Evolutionary conservation across 108 stramenopile genomes (phyloP).

Genomic region (Skeletonema costatum): DNA sequence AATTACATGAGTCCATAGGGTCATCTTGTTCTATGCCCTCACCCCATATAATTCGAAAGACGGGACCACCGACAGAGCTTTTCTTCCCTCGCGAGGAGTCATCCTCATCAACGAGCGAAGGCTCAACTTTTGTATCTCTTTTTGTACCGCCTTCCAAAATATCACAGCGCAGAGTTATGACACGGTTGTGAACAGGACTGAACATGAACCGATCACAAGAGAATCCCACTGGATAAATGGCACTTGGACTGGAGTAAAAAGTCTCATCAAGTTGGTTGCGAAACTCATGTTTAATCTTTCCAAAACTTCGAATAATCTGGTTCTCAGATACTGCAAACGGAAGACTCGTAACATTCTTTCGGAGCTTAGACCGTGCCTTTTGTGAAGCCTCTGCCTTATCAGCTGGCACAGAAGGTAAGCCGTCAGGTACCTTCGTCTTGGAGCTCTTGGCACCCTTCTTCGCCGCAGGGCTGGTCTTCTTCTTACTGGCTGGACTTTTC

Average conservation of each 20-base stretch:
- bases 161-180: constrained; percentile 78
- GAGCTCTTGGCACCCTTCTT: constrained; percentile 24
- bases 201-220: constrained; percentile 86
- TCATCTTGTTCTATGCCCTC: constrained; percentile 81
- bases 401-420: constrained; percentile 30
- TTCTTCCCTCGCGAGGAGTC: neutral
- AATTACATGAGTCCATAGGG: constrained; percentile 47
- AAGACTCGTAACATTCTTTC: constrained; percentile 52
- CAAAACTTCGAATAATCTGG: constrained; percentile 70
- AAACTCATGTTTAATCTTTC: constrained; percentile 54
- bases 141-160: constrained; percentile 56
- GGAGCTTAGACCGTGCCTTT: constrained; percentile 56
- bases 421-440: constrained; percentile 5
- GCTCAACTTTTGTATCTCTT: constrained; percentile 3
- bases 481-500: constrained; percentile 16
- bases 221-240: constrained; percentile 80
- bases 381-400: constrained; percentile 60
- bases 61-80: constrained; percentile 53
- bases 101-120: constrained; percentile 13
- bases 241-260: constrained; percentile 54
- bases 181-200: constrained; percentile 76
- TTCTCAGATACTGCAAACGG: constrained; percentile 57
- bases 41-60: constrained; percentile 88
- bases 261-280: constrained; percentile 15
- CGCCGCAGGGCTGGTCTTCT: constrained; percentile 12